These are phyloP conservation scores for Penicillium glabrum DNA, from an alignment of 2,329 filamentous ascomycete genomes.

Conservation along the genomic window DNA sequence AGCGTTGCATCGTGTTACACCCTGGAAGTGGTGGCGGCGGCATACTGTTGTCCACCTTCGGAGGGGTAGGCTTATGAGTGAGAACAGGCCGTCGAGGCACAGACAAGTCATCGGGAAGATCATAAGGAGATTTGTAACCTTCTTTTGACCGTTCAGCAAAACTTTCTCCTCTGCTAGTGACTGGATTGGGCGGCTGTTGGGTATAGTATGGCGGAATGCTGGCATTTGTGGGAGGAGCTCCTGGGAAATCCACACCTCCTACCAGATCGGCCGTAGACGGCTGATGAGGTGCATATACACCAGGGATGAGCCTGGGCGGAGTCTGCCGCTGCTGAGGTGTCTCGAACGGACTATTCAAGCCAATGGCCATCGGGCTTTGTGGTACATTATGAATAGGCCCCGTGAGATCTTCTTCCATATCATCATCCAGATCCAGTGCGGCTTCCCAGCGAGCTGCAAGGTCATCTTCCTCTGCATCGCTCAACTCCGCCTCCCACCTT, in stretches of 20 bases:
- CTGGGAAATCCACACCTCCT: constrained; percentile 31
- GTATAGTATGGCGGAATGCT: constrained; percentile 28
- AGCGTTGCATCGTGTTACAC: constrained; percentile 47
- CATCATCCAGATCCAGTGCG: constrained; percentile 64
- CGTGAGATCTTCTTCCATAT: constrained; percentile 64
- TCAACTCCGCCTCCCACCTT: constrained; percentile 81
- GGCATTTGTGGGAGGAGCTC: constrained; percentile 14
- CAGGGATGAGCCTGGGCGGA: constrained; percentile 27
- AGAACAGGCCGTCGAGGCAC: constrained; percentile 62
- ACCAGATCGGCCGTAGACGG: constrained; percentile 51
- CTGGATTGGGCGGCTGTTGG: constrained; percentile 26
- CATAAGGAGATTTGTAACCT: constrained; percentile 91
- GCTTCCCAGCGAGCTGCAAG: constrained; percentile 67
- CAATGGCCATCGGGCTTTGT: constrained; percentile 19
- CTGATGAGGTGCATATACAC: constrained; percentile 53
- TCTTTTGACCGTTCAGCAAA: constrained; percentile 89
- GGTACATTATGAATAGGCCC: constrained; percentile 22
- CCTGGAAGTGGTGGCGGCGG: constrained; percentile 61
- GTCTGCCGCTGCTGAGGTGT: constrained; percentile 22
- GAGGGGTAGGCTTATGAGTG: constrained; percentile 55
- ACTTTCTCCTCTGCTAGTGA: constrained; percentile 65
- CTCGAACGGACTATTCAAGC: constrained; percentile 28
- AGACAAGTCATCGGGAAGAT: constrained; percentile 83
- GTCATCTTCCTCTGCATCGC: constrained; percentile 60
- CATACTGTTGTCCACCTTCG: constrained; percentile 40